A percentile compares a stretch with the other conserved stretches of the same genome.
Evolutionary conservation across 805 yeast genomes (phyloP).

Genomic region (Middelhovenomyces tepae): DNA sequence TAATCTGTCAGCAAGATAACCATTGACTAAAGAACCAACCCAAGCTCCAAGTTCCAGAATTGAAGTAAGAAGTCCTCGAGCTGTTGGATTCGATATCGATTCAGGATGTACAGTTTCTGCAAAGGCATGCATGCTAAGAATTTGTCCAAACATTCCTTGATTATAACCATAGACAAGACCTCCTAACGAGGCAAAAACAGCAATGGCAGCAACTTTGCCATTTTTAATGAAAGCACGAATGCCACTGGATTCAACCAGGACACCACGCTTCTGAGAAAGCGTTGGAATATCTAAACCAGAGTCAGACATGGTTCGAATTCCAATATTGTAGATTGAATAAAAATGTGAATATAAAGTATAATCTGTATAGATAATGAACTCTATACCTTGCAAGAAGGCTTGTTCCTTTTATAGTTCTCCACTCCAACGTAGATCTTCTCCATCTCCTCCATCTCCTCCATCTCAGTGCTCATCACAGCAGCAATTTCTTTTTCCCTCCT

Average conservation of each 20-base stretch:
- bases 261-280: constrained; percentile 3
- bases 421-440: too few species aligned
- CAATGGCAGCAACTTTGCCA: constrained; percentile 14
- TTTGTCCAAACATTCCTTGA: constrained; percentile 19
- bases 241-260: constrained; percentile 1
- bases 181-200: constrained; percentile 19
- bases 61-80: constrained; percentile 14
- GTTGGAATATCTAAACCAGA: too few species aligned
- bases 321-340: too few species aligned
- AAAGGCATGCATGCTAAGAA: constrained; percentile 16
- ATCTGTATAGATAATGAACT: too few species aligned
- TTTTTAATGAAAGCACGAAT: constrained; percentile 15
- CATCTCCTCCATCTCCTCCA: too few species aligned
- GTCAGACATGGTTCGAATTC: too few species aligned
- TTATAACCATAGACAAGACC: constrained; percentile 21
- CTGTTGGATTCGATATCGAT: constrained; percentile 14
- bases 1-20: constrained; percentile 46
- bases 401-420: too few species aligned
- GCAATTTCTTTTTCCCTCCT: too few species aligned
- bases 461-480: too few species aligned
- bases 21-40: constrained; percentile 51
- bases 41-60: constrained; percentile 21
- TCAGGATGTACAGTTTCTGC: constrained; percentile 13
- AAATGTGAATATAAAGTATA: too few species aligned
- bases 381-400: too few species aligned